Conservation (phyloP, 768 basidiomycete species). For the Termitomyces sp. region DNA sequence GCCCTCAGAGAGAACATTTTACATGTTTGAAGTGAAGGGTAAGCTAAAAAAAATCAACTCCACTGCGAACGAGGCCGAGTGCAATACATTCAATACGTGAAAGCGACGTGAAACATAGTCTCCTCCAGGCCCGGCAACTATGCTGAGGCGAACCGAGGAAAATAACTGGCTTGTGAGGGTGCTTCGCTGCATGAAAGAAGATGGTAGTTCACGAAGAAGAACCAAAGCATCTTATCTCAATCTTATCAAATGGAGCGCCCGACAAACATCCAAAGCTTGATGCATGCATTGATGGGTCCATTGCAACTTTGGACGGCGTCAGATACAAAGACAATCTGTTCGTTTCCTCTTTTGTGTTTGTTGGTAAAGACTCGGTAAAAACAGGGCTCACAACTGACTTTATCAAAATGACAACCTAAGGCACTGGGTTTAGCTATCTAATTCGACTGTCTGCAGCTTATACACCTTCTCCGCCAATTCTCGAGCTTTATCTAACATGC, state of each 20-base stretch:
- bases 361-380: background rate
- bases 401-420: background rate
- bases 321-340: background rate
- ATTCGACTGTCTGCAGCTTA: background rate
- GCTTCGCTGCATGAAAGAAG: constrained; percentile 74
- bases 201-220: constrained; percentile 16
- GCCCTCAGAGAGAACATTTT: too few species aligned
- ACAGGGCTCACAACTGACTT: background rate
- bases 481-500: background rate
- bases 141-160: too few species aligned
- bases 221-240: background rate
- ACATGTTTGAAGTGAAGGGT: too few species aligned
- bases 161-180: constrained; percentile 65
- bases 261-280: too few species aligned
- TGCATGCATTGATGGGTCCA: too few species aligned
- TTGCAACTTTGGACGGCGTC: too few species aligned
- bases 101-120: too few species aligned
- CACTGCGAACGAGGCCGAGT: too few species aligned
- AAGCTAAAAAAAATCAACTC: too few species aligned
- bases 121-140: too few species aligned
- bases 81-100: too few species aligned
- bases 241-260: background rate
- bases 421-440: background rate
- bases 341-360: too few species aligned
- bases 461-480: background rate